Percentiles rank a stretch among this genome's conserved stretches.
phyloP scores from a whole-genome alignment of 768 basidiomycete genomes.

The Rhodocollybia butyracea region DNA sequence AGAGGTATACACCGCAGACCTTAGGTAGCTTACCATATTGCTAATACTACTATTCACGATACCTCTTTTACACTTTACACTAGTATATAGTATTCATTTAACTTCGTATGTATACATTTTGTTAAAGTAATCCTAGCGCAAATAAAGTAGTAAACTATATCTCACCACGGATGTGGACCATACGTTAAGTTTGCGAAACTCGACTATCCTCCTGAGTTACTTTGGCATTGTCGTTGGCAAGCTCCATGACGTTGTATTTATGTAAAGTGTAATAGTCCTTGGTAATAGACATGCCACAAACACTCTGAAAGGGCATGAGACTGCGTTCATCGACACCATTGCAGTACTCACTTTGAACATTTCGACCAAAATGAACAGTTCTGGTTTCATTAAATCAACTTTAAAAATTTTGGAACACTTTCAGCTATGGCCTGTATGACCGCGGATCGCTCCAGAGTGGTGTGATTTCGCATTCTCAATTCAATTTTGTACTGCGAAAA shows the following conservation, averaged over 20 bases:
- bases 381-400: constrained; percentile 66
- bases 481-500: constrained; percentile 75
- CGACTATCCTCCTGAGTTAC: constrained; percentile 7
- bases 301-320: constrained; percentile 41
- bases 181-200: background rate
- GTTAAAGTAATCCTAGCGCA: background rate
- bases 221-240: constrained; percentile 46
- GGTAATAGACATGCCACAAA: constrained; percentile 75
- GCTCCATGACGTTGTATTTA: constrained; percentile 79
- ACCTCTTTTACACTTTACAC: background rate
- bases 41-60: background rate
- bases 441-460: constrained; percentile 52
- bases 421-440: constrained; percentile 68
- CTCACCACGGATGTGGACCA: no score
- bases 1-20: background rate
- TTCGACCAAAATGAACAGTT: constrained; percentile 75
- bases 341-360: constrained; percentile 67
- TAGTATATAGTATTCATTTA: background rate
- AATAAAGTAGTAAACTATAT: no score
- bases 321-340: background rate
- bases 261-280: constrained; percentile 66
- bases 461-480: constrained; percentile 71
- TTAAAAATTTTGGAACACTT: constrained; percentile 65
- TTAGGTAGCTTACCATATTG: background rate
- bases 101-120: constrained; percentile 5